Percentiles rank a stretch among this genome's conserved stretches.
These are phyloP conservation scores for Solanum hybrid DNA, from an alignment of 305 asterid species.

Conservation along the genomic window DNA sequence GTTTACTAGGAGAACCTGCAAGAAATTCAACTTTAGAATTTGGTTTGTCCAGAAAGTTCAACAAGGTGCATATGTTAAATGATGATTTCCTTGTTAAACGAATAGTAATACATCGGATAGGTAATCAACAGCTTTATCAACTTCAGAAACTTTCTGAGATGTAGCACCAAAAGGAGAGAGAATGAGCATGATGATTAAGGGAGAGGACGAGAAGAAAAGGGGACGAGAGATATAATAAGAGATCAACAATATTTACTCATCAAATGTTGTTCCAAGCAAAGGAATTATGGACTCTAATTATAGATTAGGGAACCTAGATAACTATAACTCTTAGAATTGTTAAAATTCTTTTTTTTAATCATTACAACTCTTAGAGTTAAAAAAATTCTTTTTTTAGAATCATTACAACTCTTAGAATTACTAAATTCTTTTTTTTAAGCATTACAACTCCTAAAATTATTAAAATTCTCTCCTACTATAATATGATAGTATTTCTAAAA, in stretches of 20 bases:
- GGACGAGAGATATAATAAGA: not conserved
- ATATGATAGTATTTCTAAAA: not conserved
- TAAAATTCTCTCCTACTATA: not conserved
- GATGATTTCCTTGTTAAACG: not conserved
- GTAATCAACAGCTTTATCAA: not conserved
- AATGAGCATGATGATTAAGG: not conserved
- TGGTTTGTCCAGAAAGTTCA: not conserved
- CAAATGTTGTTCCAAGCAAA: conserved; percentile 1
- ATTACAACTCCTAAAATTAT: not conserved
- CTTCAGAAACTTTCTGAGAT: not conserved
- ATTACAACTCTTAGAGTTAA: not conserved
- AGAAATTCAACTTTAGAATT: conserved; percentile 6
- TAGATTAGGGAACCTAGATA: not conserved
- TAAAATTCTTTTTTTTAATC: not conserved
- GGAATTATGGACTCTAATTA: not conserved
- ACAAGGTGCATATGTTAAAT: not conserved
- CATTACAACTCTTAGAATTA: not conserved
- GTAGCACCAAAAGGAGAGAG: not conserved
- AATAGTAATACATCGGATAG: not conserved
- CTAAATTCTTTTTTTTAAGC: not conserved
- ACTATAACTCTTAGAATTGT: not conserved
- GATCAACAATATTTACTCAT: not conserved
- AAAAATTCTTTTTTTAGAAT: not conserved
- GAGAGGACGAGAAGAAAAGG: not conserved
- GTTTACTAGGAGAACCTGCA: conserved; percentile 50